Base-by-base conservation (phyloP, 768 basidiomycete species). In the Termitomyces sp. region DNA sequence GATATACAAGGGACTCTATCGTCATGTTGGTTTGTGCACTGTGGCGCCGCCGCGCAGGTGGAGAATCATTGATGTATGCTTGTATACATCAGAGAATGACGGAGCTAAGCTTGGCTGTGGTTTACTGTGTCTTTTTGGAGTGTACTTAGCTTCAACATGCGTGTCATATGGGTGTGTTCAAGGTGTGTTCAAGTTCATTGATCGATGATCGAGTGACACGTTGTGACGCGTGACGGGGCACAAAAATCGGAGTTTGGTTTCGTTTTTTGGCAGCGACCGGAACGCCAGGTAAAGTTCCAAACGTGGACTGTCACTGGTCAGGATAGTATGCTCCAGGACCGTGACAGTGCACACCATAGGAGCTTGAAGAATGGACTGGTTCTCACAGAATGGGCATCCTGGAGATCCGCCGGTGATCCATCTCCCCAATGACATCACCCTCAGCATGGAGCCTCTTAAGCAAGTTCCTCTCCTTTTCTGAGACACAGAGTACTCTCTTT, bases 51-150 rank as follows among this genome's bases (percentile, higher is more conserved):
- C n/a, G n/a, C n/a, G 27, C 16, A 53, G 23, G n/a, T 45, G 40
- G 77, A 60, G 73, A 64, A 20, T 65, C 29, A 29, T 29, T 62
- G 9, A 62, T 54, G 1, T 50, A 50, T 15, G 68, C 64, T 16
- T 56, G 53, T 22, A 80, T 65, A 47, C 72, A 73, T 4, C 67
- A 58, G n/a, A 70, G 55, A 16, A 79, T 65, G 6, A 73, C 71
- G 2, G 66, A 62, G 50, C 77, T 76, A 39, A 80, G 63, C n/a
- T 71, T 64, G 41, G 66, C 42, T 12, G 32, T 27, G 22, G n/a
- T 32, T 48, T 4, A 35, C 25, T 3, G 61, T 51, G 45, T 63
- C 65, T 52, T 57, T 42, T 63, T 66, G 18, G 64, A 69, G 23
- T 46, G 25, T 44, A n/a, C n/a, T n/a, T n/a, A 22, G 67, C 55